phyloP scores from a whole-genome alignment of 805 yeast species.

The Dipodascus geniculatus region DNA sequence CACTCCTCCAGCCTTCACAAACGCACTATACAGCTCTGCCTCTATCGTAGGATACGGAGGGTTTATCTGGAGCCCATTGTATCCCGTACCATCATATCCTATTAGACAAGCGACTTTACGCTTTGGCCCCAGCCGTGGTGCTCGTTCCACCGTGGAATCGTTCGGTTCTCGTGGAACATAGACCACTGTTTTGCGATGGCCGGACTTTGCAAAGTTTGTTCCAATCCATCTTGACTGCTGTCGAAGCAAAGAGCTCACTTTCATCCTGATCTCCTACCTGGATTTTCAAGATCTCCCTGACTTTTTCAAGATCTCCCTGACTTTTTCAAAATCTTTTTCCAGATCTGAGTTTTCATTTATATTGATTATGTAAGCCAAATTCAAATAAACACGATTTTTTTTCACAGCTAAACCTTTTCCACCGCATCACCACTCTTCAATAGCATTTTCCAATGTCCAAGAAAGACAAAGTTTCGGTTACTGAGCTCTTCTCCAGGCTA shows the following conservation, averaged over 20 bases:
- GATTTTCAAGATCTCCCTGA: no score
- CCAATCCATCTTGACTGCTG: no score
- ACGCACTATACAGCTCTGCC: constrained; percentile 74
- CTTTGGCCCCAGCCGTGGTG: constrained; percentile 35
- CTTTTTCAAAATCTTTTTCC: no score
- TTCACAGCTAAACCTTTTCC: background rate
- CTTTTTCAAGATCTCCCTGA: no score
- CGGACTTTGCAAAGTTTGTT: background rate
- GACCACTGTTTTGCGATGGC: background rate
- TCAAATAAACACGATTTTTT: no score
- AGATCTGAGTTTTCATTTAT: no score
- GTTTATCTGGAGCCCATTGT: constrained; percentile 90
- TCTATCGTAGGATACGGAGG: constrained; percentile 85
- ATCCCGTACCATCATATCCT: constrained; percentile 95
- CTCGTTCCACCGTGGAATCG: background rate
- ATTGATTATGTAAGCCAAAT: no score
- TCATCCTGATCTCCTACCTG: no score
- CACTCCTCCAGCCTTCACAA: constrained; percentile 78
- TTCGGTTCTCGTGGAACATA: background rate
- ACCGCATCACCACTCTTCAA: no score
- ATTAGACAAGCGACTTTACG: constrained; percentile 80
- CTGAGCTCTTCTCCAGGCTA: constrained; percentile 26
- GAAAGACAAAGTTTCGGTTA: constrained; percentile 7
- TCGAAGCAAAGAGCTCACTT: no score
- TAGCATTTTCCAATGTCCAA: background rate